Conservation (phyloP, 2,329 filamentous ascomycete species). For the Erysiphe pulchra region DNA sequence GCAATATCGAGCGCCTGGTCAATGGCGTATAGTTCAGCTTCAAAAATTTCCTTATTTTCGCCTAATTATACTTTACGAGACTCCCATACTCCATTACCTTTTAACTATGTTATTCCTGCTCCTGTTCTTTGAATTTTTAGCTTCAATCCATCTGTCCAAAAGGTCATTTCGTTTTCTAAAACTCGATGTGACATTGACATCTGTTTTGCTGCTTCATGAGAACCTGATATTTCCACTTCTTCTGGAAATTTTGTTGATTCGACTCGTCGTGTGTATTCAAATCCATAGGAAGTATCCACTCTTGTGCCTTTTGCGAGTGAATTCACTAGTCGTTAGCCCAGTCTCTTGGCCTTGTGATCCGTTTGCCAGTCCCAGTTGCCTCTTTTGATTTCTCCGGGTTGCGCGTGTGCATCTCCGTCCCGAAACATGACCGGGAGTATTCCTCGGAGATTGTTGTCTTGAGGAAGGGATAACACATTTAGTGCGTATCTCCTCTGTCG, state of each 20-base stretch:
- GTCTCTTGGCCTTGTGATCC: neutral
- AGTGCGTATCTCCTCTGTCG: neutral
- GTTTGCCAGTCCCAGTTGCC: neutral
- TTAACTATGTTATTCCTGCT: neutral
- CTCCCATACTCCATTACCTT: neutral
- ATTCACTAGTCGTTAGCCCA: too few relatives aligned
- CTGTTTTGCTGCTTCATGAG: neutral
- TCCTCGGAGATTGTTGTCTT: neutral
- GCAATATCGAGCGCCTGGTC: neutral
- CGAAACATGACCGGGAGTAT: neutral
- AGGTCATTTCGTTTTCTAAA: neutral
- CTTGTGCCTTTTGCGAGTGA: too few relatives aligned
- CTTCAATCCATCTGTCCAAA: neutral
- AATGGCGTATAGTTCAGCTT: neutral
- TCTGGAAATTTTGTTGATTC: neutral
- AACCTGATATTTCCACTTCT: neutral
- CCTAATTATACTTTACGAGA: neutral
- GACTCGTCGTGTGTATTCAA: neutral
- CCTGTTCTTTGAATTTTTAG: neutral
- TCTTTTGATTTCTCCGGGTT: neutral
- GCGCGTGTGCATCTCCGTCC: neutral
- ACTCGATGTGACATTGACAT: too few relatives aligned
- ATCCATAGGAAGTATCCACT: too few relatives aligned
- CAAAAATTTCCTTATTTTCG: neutral
- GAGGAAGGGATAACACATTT: neutral